These are phyloP conservation scores for Ilex aquifolium DNA, from an alignment of 257 asterid species.

Conservation along the genomic window DNA sequence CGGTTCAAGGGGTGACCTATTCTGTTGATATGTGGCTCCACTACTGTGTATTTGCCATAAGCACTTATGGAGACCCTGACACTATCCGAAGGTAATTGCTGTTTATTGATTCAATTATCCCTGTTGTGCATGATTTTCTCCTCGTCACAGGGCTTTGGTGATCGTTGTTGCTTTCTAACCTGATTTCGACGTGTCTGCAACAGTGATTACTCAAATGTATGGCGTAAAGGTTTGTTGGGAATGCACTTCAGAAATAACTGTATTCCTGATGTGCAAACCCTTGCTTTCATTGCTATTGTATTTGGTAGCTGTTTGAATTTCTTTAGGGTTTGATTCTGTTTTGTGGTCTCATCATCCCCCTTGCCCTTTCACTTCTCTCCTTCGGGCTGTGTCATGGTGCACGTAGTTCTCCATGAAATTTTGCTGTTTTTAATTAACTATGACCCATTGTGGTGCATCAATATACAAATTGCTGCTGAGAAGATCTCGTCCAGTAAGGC, in stretches of 20 bases:
- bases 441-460: slow-evolving; percentile 88
- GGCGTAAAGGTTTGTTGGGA: slow-evolving; percentile 65
- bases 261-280: slow-evolving; percentile 48
- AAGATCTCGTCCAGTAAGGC: slow-evolving; percentile 70
- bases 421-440: slow-evolving; percentile 49
- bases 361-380: slow-evolving; percentile 36
- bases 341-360: slow-evolving; percentile 38
- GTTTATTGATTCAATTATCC: slow-evolving; percentile 16
- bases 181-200: slow-evolving; percentile 56
- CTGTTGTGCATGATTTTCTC: slow-evolving; percentile 22
- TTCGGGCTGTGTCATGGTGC: slow-evolving; percentile 55
- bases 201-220: slow-evolving; percentile 55
- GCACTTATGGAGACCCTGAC: slow-evolving; percentile 86
- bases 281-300: slow-evolving; percentile 32
- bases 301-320: slow-evolving; percentile 30
- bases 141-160: slow-evolving; percentile 32
- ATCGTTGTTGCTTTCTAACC: slow-evolving; percentile 45
- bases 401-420: slow-evolving; percentile 52
- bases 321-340: slow-evolving; percentile 32
- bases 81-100: slow-evolving; percentile 77
- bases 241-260: slow-evolving; percentile 37
- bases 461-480: slow-evolving; percentile 62
- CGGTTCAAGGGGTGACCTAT: slow-evolving; percentile 95
- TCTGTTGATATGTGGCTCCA: slow-evolving; percentile 99
- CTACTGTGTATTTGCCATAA: slow-evolving; percentile 77